phyloP scores from a whole-genome alignment of 371 early-diverging fungal genomes.

The Apophysomyces variabilis region DNA sequence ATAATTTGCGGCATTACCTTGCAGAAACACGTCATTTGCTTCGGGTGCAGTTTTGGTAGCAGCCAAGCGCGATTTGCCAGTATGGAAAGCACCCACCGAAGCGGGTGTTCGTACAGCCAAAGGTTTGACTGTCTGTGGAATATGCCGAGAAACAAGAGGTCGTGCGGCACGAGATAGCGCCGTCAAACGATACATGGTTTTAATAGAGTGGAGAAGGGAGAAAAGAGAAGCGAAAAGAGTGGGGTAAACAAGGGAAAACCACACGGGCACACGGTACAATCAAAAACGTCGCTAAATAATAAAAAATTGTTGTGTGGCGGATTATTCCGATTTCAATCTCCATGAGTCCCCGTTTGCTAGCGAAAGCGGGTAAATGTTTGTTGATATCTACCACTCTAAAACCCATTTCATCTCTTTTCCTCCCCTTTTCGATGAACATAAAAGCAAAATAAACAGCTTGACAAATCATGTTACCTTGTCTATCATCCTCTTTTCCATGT shows the following conservation, averaged over 20 bases:
- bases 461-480: background rate
- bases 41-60: conserved; percentile 16
- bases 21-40: conserved; percentile 34
- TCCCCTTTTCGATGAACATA: too few species aligned
- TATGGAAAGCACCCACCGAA: conserved; percentile 23
- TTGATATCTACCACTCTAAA: background rate
- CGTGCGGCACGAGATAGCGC: conserved; percentile 27
- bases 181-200: conserved; percentile 29
- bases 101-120: conserved; percentile 12
- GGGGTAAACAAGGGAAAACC: conserved; percentile 13
- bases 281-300: background rate
- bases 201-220: background rate
- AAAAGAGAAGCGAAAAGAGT: conserved; percentile 14
- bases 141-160: conserved; percentile 14
- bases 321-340: conserved; percentile 10
- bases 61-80: conserved; percentile 22
- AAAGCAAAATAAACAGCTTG: too few species aligned
- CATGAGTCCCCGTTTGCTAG: background rate
- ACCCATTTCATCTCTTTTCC: background rate
- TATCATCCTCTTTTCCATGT: background rate
- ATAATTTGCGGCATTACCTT: conserved; percentile 72
- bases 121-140: conserved; percentile 13
- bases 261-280: background rate
- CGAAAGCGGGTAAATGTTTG: conserved; percentile 8
- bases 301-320: conserved; percentile 11